Percentiles rank a stretch among this genome's conserved stretches.
phyloP scores from a whole-genome alignment of 192 early-diverging fungal genomes.

The Polychytrium aggregatum region DNA sequence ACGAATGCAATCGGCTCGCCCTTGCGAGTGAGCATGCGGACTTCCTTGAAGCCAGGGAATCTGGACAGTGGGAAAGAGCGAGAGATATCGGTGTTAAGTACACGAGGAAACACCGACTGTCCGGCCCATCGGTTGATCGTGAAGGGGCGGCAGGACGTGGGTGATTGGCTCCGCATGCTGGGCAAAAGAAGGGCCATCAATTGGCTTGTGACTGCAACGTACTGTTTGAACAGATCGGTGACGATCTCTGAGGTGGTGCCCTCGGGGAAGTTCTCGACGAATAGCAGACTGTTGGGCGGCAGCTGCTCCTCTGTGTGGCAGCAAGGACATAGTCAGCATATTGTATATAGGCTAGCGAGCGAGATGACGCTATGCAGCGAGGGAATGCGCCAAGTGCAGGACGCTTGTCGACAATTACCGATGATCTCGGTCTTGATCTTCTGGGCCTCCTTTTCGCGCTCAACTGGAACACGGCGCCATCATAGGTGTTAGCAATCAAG shows the following conservation, averaged over 20 bases:
- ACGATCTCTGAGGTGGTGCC: slow-evolving; percentile 56
- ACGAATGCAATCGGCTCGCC: slow-evolving; percentile 82
- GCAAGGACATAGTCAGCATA: slow-evolving; percentile 20
- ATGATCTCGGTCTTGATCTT: no score
- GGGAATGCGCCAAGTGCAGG: no score
- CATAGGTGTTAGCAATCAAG: no score
- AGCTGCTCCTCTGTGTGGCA: slow-evolving; percentile 66
- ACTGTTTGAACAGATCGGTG: slow-evolving; percentile 64
- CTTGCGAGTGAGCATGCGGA: slow-evolving; percentile 84
- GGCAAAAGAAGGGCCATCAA: no score
- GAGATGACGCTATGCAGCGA: no score
- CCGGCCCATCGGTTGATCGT: no score
- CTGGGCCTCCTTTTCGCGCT: no score
- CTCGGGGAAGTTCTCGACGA: slow-evolving; percentile 76
- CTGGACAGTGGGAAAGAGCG: slow-evolving; percentile 6
- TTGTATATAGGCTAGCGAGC: background rate
- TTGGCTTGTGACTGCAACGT: slow-evolving; percentile 16
- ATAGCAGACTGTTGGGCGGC: slow-evolving; percentile 88
- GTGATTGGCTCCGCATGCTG: no score
- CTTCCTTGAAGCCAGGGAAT: slow-evolving; percentile 87
- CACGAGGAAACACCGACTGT: background rate
- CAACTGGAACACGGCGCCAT: no score
- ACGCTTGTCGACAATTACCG: no score
- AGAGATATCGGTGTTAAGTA: background rate
- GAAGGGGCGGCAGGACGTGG: no score